Conservation (phyloP, 768 basidiomycete genomes). For the Auriculariales sp. region DNA sequence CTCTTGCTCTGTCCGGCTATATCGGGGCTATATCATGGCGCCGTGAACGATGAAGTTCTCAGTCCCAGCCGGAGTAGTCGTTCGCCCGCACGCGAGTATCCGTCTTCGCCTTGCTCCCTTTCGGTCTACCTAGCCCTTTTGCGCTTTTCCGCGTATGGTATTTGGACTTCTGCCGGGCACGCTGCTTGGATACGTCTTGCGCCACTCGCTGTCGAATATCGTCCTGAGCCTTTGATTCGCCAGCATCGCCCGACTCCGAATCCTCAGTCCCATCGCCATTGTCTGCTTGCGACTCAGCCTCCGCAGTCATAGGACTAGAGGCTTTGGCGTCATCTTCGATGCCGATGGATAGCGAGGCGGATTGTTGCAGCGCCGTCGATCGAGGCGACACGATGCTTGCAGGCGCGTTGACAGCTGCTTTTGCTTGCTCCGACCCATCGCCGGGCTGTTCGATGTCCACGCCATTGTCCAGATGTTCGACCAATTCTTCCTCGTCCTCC, state of each 20-base stretch:
- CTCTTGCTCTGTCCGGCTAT: no score
- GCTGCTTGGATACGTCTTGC: slow-evolving; percentile 42
- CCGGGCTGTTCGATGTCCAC: slow-evolving; percentile 4
- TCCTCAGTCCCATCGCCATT: slow-evolving; percentile 11
- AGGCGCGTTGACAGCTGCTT: not conserved
- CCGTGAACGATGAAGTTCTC: no score
- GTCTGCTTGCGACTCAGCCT: not conserved
- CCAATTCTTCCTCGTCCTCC: slow-evolving; percentile 6
- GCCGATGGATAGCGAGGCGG: not conserved
- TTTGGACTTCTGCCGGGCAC: slow-evolving; percentile 51
- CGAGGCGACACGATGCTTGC: not conserved
- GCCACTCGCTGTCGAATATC: slow-evolving; percentile 25
- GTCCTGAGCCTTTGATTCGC: not conserved
- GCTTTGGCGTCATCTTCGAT: not conserved
- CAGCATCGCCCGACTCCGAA: slow-evolving; percentile 6
- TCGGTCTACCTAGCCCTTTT: slow-evolving; percentile 41
- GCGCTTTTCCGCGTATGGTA: slow-evolving; percentile 63
- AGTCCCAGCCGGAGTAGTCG: slow-evolving; percentile 28
- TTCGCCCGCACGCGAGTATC: slow-evolving; percentile 42
- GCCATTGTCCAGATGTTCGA: slow-evolving; percentile 3
- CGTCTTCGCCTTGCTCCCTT: slow-evolving; percentile 78
- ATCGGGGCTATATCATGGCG: no score
- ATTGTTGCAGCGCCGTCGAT: not conserved
- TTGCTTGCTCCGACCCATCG: not conserved
- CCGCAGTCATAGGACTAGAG: not conserved